Evolutionary conservation across 305 asterid genomes (phyloP), one percentile per base, ranked within the genome.

Genomic region (Fraxinus angustifolia): DNA sequence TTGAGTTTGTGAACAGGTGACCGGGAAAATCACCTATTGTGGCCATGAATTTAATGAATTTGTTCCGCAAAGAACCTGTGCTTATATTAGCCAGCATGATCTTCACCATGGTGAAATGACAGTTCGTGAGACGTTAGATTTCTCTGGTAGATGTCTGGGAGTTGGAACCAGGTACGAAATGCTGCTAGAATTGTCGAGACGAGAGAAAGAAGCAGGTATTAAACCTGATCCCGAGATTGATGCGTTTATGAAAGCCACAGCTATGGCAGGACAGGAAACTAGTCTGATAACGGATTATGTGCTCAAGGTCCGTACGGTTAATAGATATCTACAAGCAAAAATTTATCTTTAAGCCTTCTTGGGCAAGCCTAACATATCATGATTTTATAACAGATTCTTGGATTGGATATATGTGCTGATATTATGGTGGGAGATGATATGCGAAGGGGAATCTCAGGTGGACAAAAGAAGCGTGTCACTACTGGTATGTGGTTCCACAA

Each of bases 51-150:
- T 90, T 58, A 75, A 82, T 45, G 92, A 90, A 82, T 88, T 88
- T 75, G 82, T 90, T 76, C 90, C 91, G 28, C 95, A 90, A 82
- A 90, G 96, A 84, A 94, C 97, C 7, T 85, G 97, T 82, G 97
- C 97, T 73, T 94, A 92, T 76, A 94, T 94, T 53, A 89, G 92
- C 85, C 91, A 89, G 77, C 88, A 88, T 31, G 91, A 89, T 82
- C 93, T 90, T 73, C 93, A 90, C 60, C 80, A 85, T 7, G 93
- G 93, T 50, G 93, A 90, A 75, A 88, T 90, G 93, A 90, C 93
- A n/a, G 93, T 88, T 77, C 85, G 91, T 0, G 93, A 90, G 80
- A 90, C 91, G 1, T 23, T 90, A 30, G 93, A 90, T 81, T 90
- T 90, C 84, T 83, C 93, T 19, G 93, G 93, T n/a, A 80, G 93